These are phyloP conservation scores for Cercospora sp. DNA, from an alignment of 2,329 filamentous ascomycete species.

Conservation along the genomic window DNA sequence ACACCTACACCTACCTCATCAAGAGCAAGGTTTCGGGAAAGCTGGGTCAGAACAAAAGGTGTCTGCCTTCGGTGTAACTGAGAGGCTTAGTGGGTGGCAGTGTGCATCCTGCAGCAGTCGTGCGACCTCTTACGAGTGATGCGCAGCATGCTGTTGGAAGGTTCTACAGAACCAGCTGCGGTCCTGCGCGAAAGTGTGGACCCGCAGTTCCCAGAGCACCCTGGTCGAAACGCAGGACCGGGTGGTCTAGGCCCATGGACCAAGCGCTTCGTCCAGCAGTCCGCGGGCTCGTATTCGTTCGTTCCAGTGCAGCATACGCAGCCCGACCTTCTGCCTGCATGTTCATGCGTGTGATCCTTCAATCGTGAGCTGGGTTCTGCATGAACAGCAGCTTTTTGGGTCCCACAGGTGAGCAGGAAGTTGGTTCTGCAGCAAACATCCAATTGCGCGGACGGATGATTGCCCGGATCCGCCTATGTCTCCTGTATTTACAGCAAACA, in stretches of 20 bases:
- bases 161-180: conserved; percentile 2
- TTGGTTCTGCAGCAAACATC: background rate
- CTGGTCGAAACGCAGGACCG: background rate
- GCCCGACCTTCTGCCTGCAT: background rate
- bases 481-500: background rate
- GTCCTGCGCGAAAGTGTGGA: background rate
- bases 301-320: background rate
- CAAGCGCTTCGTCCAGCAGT: background rate
- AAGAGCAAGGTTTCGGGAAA: background rate
- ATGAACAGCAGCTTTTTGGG: background rate
- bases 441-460: background rate
- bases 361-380: background rate
- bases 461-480: background rate
- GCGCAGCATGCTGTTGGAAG: background rate
- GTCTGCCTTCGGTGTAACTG: background rate
- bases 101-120: background rate
- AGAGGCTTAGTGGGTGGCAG: background rate
- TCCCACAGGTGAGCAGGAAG: background rate
- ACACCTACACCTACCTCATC: background rate
- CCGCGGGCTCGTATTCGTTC: background rate
- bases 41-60: background rate
- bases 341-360: background rate
- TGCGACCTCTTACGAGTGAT: background rate
- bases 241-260: conserved; percentile 1
- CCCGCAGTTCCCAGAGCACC: background rate